Percentiles rank a stretch among this genome's conserved stretches.
These are phyloP conservation scores for Naganishia albida DNA, from an alignment of 1,284 basidiomycete species.

Conservation along the genomic window DNA sequence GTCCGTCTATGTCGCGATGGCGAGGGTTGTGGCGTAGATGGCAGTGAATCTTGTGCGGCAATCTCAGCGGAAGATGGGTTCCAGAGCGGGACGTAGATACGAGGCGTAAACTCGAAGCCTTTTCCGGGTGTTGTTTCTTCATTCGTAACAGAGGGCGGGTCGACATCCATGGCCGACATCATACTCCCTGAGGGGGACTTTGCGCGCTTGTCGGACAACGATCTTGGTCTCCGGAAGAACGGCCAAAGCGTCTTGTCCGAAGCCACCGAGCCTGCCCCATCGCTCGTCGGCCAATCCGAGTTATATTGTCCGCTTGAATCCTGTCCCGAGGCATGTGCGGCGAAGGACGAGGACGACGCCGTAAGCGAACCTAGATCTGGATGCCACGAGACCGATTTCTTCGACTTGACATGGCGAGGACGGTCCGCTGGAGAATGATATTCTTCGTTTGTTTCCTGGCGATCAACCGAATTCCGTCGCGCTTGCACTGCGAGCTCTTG, in stretches of 20 bases:
- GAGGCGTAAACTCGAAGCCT: slow-evolving; percentile 18
- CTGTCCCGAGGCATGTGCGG: neutral
- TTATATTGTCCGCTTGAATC: neutral
- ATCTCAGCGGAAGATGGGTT: neutral
- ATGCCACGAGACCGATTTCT: slow-evolving; percentile 20
- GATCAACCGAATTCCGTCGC: neutral
- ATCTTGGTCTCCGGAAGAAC: slow-evolving; percentile 8
- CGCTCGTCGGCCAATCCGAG: neutral
- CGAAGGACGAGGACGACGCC: slow-evolving; percentile 6
- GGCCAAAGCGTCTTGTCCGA: slow-evolving; percentile 22
- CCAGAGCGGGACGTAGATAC: slow-evolving; percentile 17
- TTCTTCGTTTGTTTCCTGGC: neutral
- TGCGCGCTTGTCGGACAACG: neutral
- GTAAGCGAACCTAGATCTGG: slow-evolving; percentile 13
- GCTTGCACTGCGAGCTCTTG: slow-evolving; percentile 12
- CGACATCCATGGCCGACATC: neutral
- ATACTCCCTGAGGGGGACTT: neutral
- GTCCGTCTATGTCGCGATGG: slow-evolving; percentile 13
- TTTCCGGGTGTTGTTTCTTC: neutral
- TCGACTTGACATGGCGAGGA: neutral
- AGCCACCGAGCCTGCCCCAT: neutral
- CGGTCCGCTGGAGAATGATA: neutral
- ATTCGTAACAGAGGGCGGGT: neutral
- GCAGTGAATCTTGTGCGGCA: neutral
- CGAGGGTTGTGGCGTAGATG: slow-evolving; percentile 4